Conservation (phyloP, 75 land plant genomes). For the Selaginella moellendorffii region DNA sequence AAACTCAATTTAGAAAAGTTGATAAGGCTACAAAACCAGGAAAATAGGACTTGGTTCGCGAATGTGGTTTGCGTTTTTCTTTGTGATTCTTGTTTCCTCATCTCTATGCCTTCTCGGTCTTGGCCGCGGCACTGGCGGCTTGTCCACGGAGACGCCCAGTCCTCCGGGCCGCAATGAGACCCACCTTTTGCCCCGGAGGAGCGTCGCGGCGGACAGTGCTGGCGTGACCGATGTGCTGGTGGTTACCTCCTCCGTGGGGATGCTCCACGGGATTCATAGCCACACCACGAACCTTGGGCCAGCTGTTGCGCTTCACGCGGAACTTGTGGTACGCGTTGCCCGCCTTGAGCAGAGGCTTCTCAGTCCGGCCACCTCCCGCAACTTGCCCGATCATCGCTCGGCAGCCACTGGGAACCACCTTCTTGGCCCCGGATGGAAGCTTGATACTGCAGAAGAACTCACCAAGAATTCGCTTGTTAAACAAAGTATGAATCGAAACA, state of each 20-base stretch:
- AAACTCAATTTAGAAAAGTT: too few species aligned
- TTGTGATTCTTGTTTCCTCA: too few species aligned
- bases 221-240: conserved; percentile 51
- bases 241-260: conserved; percentile 52
- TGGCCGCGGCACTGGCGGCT: conserved; percentile 49
- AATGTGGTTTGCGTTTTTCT: too few species aligned
- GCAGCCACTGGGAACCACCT: conserved; percentile 39
- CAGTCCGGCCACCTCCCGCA: conserved; percentile 42
- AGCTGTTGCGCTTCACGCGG: conserved; percentile 38
- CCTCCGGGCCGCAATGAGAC: conserved; percentile 60
- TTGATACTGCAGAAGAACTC: conserved; percentile 30
- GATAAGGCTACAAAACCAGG: too few species aligned
- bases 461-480: too few species aligned
- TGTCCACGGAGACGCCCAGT: conserved; percentile 47
- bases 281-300: conserved; percentile 50
- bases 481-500: too few species aligned
- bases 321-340: conserved; percentile 40
- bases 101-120: conserved; percentile 29
- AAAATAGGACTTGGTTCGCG: too few species aligned
- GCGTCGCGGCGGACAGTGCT: conserved; percentile 38
- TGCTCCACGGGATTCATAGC: conserved; percentile 50
- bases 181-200: conserved; percentile 51
- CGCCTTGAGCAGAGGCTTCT: conserved; percentile 43
- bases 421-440: conserved; percentile 46
- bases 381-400: conserved; percentile 44